phyloP scores from a whole-genome alignment of 176 grass and related monocot genomes.

The Triticum timopheevii region DNA sequence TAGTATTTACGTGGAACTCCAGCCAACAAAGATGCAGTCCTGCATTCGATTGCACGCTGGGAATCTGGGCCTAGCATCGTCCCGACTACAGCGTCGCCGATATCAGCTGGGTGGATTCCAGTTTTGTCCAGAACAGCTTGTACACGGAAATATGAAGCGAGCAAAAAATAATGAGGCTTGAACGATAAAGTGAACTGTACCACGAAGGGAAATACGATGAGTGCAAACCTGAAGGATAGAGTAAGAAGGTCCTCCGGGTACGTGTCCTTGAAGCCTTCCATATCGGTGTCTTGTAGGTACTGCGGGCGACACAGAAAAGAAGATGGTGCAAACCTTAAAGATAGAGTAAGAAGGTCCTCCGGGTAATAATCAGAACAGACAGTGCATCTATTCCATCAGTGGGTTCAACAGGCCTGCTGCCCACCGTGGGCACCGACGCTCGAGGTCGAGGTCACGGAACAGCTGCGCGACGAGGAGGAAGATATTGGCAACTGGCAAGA shows the following conservation, averaged over 20 bases:
- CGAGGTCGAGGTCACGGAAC: no score
- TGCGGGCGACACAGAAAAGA: neutral
- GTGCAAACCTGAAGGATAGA: constrained; percentile 77
- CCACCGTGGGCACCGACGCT: no score
- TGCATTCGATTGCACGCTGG: constrained; percentile 89
- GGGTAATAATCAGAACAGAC: neutral
- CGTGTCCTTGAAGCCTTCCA: constrained; percentile 94
- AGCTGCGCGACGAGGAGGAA: no score
- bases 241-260: constrained; percentile 93
- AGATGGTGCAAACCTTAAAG: neutral
- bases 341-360: no score
- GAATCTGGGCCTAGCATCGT: constrained; percentile 69
- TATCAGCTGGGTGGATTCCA: constrained; percentile 70
- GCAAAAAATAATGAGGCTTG: neutral
- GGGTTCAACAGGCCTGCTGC: no score
- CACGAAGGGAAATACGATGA: neutral
- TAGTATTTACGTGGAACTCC: constrained; percentile 70
- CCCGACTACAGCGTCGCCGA: constrained; percentile 90
- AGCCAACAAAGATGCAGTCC: constrained; percentile 89
- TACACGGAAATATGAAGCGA: neutral
- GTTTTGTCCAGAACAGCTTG: constrained; percentile 81
- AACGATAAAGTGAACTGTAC: neutral
- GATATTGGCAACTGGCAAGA: no score
- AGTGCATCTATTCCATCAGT: neutral
- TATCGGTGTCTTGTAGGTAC: constrained; percentile 86